Evolutionary conservation across 2,329 filamentous ascomycete species (phyloP), one percentile per base, ranked within the genome.

Genomic region (Orbilia ellipsospora): DNA sequence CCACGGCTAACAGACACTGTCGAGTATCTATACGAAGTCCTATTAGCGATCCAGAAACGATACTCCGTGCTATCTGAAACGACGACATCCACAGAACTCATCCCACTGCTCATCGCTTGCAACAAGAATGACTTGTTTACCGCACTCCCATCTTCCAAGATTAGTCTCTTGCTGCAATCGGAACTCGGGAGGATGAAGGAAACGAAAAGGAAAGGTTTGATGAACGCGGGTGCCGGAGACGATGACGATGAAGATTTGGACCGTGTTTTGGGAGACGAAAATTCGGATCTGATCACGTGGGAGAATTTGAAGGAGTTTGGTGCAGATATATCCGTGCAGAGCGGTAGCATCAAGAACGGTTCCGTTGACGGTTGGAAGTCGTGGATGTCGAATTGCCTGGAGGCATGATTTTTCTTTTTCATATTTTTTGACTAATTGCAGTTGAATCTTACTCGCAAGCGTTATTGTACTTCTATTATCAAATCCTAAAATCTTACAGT

Each of bases 41-140:
- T 99, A n/a, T 86, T 98, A 2, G 82, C 87, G 2, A 85, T 99
- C 72, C 95, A 98, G 84, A 91, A 90, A 82, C 87, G 90, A 55
- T 77, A 67, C 28, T 87, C 89, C 57, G 87, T 88, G 31, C 83
- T 83, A 74, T 82, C 83, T 45, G 89, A 86, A 77, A 86, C 88
- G 79, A 85, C 85, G 0, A 86, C 88, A 0, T 83, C 85, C 20
- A 85, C 87, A 20, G 86, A 95, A 7, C 89, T 92, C 1, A 78
- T 77, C 16, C 74, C 56, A 0, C 86, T 99, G 6, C 86, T 99
- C 42, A 85, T 99, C 40, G 94, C 93, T 1, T 94, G 93, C 64
- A 99, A 98, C 83, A 99, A 99, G 86, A 87, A 93, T 81, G 95
- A 99, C 82, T 86, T 99, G 0, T 99, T 99, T 82, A 97, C 95